A percentile compares a stretch with the other conserved stretches of the same genome.
Evolutionary conservation across 768 basidiomycete genomes (phyloP).

Genomic region (Mycena epipterygia): DNA sequence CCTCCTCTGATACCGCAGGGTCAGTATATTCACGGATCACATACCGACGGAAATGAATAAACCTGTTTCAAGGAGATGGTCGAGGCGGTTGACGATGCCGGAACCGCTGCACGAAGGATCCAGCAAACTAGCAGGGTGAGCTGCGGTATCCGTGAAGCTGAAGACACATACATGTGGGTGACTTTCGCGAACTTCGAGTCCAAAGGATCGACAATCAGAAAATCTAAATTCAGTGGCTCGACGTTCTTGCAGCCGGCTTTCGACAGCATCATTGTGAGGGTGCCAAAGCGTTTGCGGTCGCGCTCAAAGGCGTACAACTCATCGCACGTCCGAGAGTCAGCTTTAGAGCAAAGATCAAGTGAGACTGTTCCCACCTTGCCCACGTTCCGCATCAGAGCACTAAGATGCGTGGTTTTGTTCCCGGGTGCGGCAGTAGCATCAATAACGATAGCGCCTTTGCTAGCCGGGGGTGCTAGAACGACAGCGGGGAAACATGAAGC

Average conservation of each 20-base stretch:
- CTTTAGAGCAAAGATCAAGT: not conserved
- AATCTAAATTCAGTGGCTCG: slow-evolving; percentile 82
- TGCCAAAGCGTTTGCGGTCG: slow-evolving; percentile 84
- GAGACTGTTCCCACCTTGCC: slow-evolving; percentile 71
- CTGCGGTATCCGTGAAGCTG: not conserved
- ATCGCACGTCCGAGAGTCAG: not conserved
- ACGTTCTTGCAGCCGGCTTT: slow-evolving; percentile 89
- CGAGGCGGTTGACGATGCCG: slow-evolving; percentile 91
- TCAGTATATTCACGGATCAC: slow-evolving; percentile 13
- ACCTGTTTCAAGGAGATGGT: slow-evolving; percentile 87
- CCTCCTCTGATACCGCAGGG: slow-evolving; percentile 57
- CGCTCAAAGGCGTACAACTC: slow-evolving; percentile 92
- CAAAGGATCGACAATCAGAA: slow-evolving; percentile 81
- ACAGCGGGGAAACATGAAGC: slow-evolving; percentile 97
- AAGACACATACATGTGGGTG: slow-evolving; percentile 85
- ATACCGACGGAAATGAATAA: slow-evolving; percentile 35
- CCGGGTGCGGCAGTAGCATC: slow-evolving; percentile 98
- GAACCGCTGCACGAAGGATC: slow-evolving; percentile 98
- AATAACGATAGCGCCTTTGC: slow-evolving; percentile 72
- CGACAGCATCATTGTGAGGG: slow-evolving; percentile 87
- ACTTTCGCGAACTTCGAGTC: slow-evolving; percentile 73
- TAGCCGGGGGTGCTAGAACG: slow-evolving; percentile 81
- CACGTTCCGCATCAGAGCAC: slow-evolving; percentile 86
- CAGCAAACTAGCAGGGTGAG: slow-evolving; percentile 69
- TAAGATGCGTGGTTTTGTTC: slow-evolving; percentile 96